Conservation (phyloP, 441 rosid genomes). For the Gossypium davidsonii region DNA sequence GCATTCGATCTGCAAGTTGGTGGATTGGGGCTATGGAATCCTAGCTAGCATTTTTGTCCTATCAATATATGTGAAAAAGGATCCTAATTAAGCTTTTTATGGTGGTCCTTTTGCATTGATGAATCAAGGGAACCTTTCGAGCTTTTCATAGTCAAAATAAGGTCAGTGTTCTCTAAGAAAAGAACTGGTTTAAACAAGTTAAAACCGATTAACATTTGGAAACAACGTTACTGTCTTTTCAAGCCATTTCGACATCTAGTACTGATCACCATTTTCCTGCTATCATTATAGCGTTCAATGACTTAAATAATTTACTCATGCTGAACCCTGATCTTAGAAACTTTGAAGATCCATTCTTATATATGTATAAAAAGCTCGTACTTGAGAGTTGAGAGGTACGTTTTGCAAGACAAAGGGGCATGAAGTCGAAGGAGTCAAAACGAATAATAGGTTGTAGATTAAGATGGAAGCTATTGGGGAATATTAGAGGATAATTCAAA, state of each 20-base stretch:
- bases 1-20: constrained; percentile 23
- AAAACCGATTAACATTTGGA: background rate
- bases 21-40: constrained; percentile 18
- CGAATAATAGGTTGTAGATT: too few relatives aligned
- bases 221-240: background rate
- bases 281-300: background rate
- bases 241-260: background rate
- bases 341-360: too few relatives aligned
- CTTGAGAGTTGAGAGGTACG: too few relatives aligned
- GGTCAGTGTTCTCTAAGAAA: background rate
- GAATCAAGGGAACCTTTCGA: background rate
- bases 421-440: too few relatives aligned
- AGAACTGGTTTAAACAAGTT: background rate
- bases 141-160: background rate
- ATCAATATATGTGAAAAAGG: background rate
- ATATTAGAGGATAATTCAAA: too few relatives aligned
- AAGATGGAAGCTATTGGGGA: too few relatives aligned
- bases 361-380: too few relatives aligned
- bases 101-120: constrained; percentile 12
- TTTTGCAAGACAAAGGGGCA: too few relatives aligned
- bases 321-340: constrained; percentile 6
- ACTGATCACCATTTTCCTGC: background rate
- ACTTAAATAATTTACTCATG: background rate
- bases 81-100: background rate
- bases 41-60: background rate